phyloP scores from a whole-genome alignment of 2,329 filamentous ascomycete genomes.

The Hypoxylon sp. region DNA sequence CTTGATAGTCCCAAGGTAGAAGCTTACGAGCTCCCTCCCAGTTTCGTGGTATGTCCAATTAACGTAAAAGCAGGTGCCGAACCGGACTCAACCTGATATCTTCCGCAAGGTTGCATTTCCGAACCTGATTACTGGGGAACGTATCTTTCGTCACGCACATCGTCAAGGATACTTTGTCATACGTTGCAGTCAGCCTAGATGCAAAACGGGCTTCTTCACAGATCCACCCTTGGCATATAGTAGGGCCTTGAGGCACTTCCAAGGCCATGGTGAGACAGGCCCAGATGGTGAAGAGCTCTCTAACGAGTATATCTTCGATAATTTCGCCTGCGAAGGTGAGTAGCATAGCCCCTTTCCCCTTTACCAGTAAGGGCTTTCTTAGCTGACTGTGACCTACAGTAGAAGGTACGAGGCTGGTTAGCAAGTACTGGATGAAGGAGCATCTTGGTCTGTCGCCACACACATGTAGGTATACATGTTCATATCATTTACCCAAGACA shows the following conservation, averaged over 20 bases:
- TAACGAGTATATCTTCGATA: constrained; percentile 45
- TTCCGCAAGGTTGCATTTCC: constrained; percentile 40
- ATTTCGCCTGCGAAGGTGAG: constrained; percentile 41
- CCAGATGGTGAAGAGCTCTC: constrained; percentile 33
- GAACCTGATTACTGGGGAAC: constrained; percentile 41
- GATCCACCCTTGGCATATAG: constrained; percentile 42
- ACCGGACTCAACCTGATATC: constrained; percentile 21
- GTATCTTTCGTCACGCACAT: constrained; percentile 42
- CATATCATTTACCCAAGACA: background rate
- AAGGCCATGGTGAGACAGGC: constrained; percentile 32
- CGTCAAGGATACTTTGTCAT: constrained; percentile 42
- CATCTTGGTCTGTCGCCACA: constrained; percentile 41
- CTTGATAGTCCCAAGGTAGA: constrained; percentile 33
- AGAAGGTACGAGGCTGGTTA: constrained; percentile 39
- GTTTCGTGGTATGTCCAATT: constrained; percentile 8
- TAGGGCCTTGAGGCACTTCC: constrained; percentile 44
- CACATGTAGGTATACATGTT: constrained; percentile 38
- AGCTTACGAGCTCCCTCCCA: background rate
- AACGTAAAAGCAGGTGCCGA: constrained; percentile 13
- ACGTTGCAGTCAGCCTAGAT: constrained; percentile 39
- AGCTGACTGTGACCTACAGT: constrained; percentile 32
- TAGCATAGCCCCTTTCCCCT: background rate
- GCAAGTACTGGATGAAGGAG: constrained; percentile 43
- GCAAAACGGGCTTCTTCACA: constrained; percentile 36
- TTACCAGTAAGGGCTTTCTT: background rate